Evolutionary conservation across 1,139 yeast species (phyloP).

Genomic region (Saccharomyces hybrid): DNA sequence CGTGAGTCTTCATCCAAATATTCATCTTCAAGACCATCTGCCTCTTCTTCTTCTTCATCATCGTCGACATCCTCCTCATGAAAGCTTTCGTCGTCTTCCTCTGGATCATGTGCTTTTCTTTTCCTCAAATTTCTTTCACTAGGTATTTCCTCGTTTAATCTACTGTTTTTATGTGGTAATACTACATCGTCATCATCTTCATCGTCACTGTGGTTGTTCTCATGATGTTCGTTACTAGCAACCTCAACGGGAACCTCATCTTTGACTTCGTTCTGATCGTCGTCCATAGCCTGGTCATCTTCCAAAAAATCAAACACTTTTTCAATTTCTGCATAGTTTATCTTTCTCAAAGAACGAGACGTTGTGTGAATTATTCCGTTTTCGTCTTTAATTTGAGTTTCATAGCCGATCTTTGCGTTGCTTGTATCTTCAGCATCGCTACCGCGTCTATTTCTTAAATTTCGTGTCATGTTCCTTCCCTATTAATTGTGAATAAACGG

Average conservation of each 20-base stretch:
- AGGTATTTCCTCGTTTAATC: constrained; percentile 20
- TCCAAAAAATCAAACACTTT: constrained; percentile 29
- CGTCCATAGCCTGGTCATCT: constrained; percentile 16
- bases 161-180: constrained; percentile 14
- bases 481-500: not conserved
- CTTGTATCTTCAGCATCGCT: constrained; percentile 1
- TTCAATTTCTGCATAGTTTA: constrained; percentile 33
- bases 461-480: constrained; percentile 18
- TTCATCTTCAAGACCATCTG: constrained; percentile 35
- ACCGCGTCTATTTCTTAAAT: constrained; percentile 17
- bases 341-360: constrained; percentile 25
- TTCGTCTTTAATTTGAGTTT: constrained; percentile 22
- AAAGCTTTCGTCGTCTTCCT: constrained; percentile 27
- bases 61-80: constrained; percentile 27
- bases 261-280: constrained; percentile 8
- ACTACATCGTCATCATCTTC: constrained; percentile 12
- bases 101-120: constrained; percentile 16
- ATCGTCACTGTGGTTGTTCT: constrained; percentile 7
- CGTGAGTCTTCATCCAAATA: constrained; percentile 24
- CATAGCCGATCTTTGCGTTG: constrained; percentile 3
- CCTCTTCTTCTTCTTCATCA: constrained; percentile 21
- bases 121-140: constrained; percentile 20
- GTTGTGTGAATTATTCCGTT: constrained; percentile 29
- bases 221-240: constrained; percentile 15
- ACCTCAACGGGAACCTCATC: constrained; percentile 19